Conservation (phyloP, 805 yeast genomes). For the Grigorovia yakushimaensis region DNA sequence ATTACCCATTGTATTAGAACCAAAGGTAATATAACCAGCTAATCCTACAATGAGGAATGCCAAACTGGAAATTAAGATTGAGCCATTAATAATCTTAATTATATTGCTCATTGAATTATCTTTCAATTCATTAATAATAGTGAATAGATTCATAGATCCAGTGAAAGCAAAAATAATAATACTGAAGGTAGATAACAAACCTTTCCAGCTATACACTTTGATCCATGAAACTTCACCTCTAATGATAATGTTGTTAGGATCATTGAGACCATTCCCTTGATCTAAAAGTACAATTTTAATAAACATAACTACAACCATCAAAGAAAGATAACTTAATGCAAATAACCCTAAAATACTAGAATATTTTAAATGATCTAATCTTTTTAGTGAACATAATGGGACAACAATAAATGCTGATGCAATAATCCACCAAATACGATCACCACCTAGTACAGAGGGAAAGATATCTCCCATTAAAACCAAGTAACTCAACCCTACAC, state of each 20-base stretch:
- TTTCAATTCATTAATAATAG: conserved; percentile 61
- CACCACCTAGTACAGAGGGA: conserved; percentile 49
- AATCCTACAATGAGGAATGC: conserved; percentile 59
- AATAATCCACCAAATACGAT: conserved; percentile 35
- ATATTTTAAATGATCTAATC: conserved; percentile 58
- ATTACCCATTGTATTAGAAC: conserved; percentile 55
- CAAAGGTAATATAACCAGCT: conserved; percentile 65
- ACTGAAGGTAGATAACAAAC: conserved; percentile 54
- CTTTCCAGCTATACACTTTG: conserved; percentile 34
- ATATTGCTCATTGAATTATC: conserved; percentile 43
- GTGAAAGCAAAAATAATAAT: conserved; percentile 73
- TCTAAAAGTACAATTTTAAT: conserved; percentile 30
- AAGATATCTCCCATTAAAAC: conserved; percentile 70
- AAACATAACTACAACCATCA: conserved; percentile 39
- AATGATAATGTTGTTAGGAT: conserved; percentile 25
- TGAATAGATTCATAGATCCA: conserved; percentile 73
- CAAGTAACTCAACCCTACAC: conserved; percentile 61
- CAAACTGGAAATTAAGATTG: conserved; percentile 44
- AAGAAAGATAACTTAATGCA: conserved; percentile 49
- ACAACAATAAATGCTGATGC: conserved; percentile 41
- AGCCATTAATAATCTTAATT: conserved; percentile 33
- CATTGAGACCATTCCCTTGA: conserved; percentile 18
- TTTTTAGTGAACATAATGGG: conserved; percentile 56
- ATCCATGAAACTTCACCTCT: conserved; percentile 36
- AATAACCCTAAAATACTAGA: conserved; percentile 61